A percentile compares a stretch with the other conserved stretches of the same genome.
These are phyloP conservation scores for Cercospora janseana DNA, from an alignment of 2,329 filamentous ascomycete genomes.

Conservation along the genomic window DNA sequence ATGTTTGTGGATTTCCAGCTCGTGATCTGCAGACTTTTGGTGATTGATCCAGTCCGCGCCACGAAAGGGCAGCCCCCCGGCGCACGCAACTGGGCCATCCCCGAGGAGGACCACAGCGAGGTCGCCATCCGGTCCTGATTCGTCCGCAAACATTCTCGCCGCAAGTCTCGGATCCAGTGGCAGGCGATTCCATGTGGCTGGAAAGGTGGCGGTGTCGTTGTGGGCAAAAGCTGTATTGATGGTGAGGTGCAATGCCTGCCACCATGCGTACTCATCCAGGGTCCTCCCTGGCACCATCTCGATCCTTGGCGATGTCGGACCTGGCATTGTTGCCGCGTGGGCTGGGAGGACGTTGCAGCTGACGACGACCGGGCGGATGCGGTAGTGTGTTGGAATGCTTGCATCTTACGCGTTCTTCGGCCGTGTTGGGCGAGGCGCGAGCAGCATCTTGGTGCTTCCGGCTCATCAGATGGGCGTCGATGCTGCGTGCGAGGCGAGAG, in stretches of 20 bases:
- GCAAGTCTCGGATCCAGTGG: constrained; percentile 17
- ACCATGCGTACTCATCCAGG: constrained; percentile 25
- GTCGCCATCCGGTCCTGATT: constrained; percentile 25
- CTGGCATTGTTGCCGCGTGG: neutral
- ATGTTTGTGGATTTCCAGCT: too few species aligned
- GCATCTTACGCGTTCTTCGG: too few species aligned
- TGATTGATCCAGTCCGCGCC: constrained; percentile 27
- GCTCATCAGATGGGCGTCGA: too few species aligned
- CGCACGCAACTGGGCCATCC: constrained; percentile 26
- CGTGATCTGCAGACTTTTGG: constrained; percentile 11
- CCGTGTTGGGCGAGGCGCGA: too few species aligned
- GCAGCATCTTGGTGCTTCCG: too few species aligned
- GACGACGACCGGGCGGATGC: neutral
- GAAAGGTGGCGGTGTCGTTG: constrained; percentile 27
- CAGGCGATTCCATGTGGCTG: constrained; percentile 30
- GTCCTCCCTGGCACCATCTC: constrained; percentile 17
- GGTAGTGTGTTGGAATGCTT: too few species aligned
- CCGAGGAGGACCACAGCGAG: constrained; percentile 22
- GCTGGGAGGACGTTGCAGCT: neutral
- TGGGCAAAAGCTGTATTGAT: constrained; percentile 25
- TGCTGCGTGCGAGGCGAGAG: too few species aligned
- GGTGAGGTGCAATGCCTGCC: constrained; percentile 25
- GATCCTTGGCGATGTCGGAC: constrained; percentile 7
- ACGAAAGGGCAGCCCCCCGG: constrained; percentile 26
- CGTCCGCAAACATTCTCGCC: constrained; percentile 21